A percentile compares a stretch with the other conserved stretches of the same genome.
These are phyloP conservation scores for Anthracocystis panici-leucophaei DNA, from an alignment of 1,284 basidiomycete genomes.

Conservation along the genomic window DNA sequence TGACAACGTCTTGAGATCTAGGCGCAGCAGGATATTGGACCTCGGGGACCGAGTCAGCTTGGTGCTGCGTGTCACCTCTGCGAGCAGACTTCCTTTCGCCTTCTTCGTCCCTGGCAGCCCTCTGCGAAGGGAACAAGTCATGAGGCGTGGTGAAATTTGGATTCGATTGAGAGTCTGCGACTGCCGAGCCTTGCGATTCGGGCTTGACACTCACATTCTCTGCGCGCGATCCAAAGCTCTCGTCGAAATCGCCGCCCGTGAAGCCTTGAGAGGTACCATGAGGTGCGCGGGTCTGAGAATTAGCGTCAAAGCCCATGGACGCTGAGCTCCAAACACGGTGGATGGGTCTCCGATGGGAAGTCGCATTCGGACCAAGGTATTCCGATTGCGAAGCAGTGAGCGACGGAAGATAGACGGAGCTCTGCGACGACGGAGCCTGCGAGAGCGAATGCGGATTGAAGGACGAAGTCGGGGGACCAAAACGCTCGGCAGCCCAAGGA, in stretches of 20 bases:
- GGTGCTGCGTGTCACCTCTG: slow-evolving; percentile 2
- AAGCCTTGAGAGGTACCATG: slow-evolving; percentile 4
- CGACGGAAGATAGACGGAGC: slow-evolving; percentile 31
- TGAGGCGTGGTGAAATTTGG: slow-evolving; percentile 51
- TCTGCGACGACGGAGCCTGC: slow-evolving; percentile 33
- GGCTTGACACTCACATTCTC: not conserved
- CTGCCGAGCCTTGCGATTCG: slow-evolving; percentile 1
- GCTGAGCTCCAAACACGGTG: slow-evolving; percentile 25
- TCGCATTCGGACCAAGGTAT: slow-evolving; percentile 34
- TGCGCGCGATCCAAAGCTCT: slow-evolving; percentile 4
- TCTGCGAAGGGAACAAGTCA: slow-evolving; percentile 37
- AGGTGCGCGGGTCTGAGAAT: slow-evolving; percentile 16
- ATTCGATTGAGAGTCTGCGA: not conserved
- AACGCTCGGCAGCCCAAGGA: slow-evolving; percentile 20
- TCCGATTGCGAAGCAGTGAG: slow-evolving; percentile 32
- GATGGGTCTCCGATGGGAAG: slow-evolving; percentile 29
- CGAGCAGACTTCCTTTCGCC: slow-evolving; percentile 35
- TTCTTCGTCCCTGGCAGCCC: slow-evolving; percentile 44
- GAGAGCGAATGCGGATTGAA: slow-evolving; percentile 13
- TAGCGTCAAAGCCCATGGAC: slow-evolving; percentile 16
- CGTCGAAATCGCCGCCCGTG: slow-evolving; percentile 4
- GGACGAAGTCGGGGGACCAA: slow-evolving; percentile 3
- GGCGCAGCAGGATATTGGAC: not conserved
- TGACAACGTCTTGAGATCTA: not conserved
- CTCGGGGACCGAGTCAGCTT: not conserved